Evolutionary conservation across 2,329 filamentous ascomycete genomes (phyloP).

Genomic region (Phaeoacremonium minimum): DNA sequence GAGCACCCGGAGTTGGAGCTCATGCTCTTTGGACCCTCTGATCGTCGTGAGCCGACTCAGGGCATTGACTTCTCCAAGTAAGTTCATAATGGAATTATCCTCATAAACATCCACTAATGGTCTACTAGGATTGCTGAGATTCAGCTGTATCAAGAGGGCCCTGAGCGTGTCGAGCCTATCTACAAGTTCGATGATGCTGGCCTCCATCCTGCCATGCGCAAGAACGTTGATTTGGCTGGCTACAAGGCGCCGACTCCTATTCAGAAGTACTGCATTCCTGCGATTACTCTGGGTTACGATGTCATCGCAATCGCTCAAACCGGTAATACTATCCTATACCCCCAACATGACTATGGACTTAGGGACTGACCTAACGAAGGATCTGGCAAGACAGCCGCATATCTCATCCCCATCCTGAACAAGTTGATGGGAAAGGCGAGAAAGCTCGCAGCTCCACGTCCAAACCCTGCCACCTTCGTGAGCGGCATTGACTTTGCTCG

Average conservation of each 20-base stretch:
- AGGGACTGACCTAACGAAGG: constrained; percentile 46
- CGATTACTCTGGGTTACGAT: constrained; percentile 72
- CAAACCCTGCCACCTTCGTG: constrained; percentile 55
- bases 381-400: constrained; percentile 94
- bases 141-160: constrained; percentile 53
- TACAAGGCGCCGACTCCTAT: constrained; percentile 79
- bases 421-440: constrained; percentile 95
- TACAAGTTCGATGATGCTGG: constrained; percentile 69
- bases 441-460: constrained; percentile 75
- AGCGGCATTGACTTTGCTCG: constrained; percentile 45
- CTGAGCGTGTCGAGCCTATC: constrained; percentile 43
- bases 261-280: constrained; percentile 79
- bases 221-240: constrained; percentile 70
- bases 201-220: constrained; percentile 76
- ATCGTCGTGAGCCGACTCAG: constrained; percentile 38
- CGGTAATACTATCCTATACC: constrained; percentile 46
- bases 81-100: constrained; percentile 19
- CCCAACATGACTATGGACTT: background rate
- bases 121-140: constrained; percentile 47
- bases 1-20: constrained; percentile 65
- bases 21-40: constrained; percentile 64
- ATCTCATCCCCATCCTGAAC: constrained; percentile 82
- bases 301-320: constrained; percentile 90
- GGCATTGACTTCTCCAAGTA: constrained; percentile 64
- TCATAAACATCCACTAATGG: constrained; percentile 5